Evolutionary conservation across 192 early-diverging fungal species (phyloP).

Genomic region (Diversispora epigaea): DNA sequence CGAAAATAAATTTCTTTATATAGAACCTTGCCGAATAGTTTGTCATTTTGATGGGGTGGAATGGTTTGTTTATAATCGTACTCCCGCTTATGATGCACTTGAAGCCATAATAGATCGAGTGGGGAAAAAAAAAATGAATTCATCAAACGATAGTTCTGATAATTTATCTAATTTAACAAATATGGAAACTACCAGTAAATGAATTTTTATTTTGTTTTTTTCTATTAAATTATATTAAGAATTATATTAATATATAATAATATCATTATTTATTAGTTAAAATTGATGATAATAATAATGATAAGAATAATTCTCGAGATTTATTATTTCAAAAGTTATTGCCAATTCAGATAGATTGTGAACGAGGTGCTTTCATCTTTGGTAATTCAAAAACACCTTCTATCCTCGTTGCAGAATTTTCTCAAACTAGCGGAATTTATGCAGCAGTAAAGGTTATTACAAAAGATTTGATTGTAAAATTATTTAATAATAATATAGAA

Average conservation of each 20-base stretch:
- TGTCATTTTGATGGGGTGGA: conserved; percentile 74
- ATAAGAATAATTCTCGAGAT: conserved; percentile 35
- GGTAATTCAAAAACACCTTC: conserved; percentile 68
- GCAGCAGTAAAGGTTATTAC: conserved; percentile 41
- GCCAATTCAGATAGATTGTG: conserved; percentile 65
- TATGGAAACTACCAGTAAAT: too few relatives aligned
- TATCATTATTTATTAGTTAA: conserved; percentile 32
- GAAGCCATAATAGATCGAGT: conserved; percentile 42
- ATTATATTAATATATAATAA: neutral
- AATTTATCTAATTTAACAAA: too few relatives aligned
- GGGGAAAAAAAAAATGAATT: neutral
- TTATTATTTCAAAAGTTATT: conserved; percentile 57
- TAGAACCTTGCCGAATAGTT: conserved; percentile 54
- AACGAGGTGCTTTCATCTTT: conserved; percentile 66
- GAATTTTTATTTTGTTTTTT: too few relatives aligned
- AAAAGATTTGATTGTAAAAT: neutral
- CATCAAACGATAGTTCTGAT: neutral
- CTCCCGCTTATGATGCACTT: conserved; percentile 65
- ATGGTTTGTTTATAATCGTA: conserved; percentile 80
- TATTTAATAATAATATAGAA: neutral
- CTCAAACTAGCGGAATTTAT: conserved; percentile 59
- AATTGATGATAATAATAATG: conserved; percentile 35
- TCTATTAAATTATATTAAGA: too few relatives aligned
- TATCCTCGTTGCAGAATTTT: conserved; percentile 58
- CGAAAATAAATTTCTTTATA: conserved; percentile 19